Evolutionary conservation across 345 rosid genomes (phyloP), one percentile per base, ranked within the genome.

Genomic region (Gossypium rotundifolium): DNA sequence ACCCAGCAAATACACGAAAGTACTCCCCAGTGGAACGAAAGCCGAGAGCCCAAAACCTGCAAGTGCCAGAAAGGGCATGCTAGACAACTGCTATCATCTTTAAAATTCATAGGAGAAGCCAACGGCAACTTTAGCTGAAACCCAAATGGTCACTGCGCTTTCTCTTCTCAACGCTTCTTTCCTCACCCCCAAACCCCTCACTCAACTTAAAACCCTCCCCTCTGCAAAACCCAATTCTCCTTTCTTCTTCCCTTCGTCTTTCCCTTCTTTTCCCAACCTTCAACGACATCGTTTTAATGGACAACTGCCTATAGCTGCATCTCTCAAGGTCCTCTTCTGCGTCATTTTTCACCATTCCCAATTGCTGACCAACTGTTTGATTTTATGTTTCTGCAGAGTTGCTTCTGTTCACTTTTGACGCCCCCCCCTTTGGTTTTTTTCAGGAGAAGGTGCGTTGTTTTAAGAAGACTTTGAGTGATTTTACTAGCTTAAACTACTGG

Each of bases 401-500:
- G 9, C 52, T 55, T 27, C 65, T 55, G 49, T 54, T 57, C 17
- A 1, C 27, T 76, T 55, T 23, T 12, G 62, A 42, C 55, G 23
- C 3, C 46, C 16, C 22, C 13, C 3, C 14, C 48, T 65, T 29
- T 29, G 1, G 0, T 23, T 60, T 10, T 23, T 58, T 80, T 65
- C 74, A 88, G 90, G 89, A 82, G 72, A 83, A 85, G 73, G 59
- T 84, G 82, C 81, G 86, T 40, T 70, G 79, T 73, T 54, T 89
- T 65, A 85, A 74, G 55, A 85, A 81, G 85, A 82, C 75, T 77
- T 70, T 84, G 72, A 81, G 83, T 80, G 87, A 88, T 78, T 74
- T 84, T 67, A 75, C 85, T 61, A 92, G 93, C 81, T 79, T 90
- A 82, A 94, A 94, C 74, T 75, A 85, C 83, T 94, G 97, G 98